These are phyloP conservation scores for Ramularia collo-cygni DNA, from an alignment of 2,329 filamentous ascomycete genomes.

Conservation along the genomic window DNA sequence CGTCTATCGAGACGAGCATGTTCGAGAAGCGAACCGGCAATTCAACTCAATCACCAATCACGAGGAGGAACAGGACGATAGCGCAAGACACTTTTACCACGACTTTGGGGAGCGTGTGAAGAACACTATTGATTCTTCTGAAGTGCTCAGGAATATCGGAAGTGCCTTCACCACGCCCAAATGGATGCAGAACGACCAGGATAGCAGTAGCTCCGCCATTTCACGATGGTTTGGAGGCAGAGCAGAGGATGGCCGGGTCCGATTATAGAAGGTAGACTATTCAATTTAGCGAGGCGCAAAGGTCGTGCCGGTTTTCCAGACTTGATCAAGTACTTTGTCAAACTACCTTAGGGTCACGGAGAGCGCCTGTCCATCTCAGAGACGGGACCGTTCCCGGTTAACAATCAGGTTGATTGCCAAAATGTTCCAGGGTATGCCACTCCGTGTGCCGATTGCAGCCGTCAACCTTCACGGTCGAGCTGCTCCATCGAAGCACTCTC, in stretches of 20 bases:
- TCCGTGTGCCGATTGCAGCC: no score
- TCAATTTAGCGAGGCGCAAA: conserved; percentile 9
- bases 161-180: conserved; percentile 66
- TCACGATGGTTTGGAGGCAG: conserved; percentile 30
- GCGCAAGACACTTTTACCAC: conserved; percentile 62
- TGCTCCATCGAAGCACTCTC: no score
- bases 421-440: no score
- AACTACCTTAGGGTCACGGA: no score
- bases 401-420: no score
- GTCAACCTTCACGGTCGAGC: no score
- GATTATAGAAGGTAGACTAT: conserved; percentile 17
- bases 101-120: conserved; percentile 77
- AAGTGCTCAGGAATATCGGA: conserved; percentile 64
- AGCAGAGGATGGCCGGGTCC: conserved; percentile 25
- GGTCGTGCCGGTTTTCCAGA: background rate
- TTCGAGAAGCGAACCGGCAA: conserved; percentile 23
- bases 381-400: no score
- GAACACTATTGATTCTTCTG: conserved; percentile 83
- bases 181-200: conserved; percentile 63
- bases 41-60: conserved; percentile 28
- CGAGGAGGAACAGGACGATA: conserved; percentile 57
- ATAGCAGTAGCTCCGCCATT: conserved; percentile 19
- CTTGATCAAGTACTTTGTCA: no score
- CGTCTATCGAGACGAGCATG: conserved; percentile 11
- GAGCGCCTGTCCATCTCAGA: no score